A percentile compares a stretch with the other conserved stretches of the same genome.
Evolutionary conservation across 208 protist genomes (phyloP).

Genomic region (Leptomonas pyrrhocoris): DNA sequence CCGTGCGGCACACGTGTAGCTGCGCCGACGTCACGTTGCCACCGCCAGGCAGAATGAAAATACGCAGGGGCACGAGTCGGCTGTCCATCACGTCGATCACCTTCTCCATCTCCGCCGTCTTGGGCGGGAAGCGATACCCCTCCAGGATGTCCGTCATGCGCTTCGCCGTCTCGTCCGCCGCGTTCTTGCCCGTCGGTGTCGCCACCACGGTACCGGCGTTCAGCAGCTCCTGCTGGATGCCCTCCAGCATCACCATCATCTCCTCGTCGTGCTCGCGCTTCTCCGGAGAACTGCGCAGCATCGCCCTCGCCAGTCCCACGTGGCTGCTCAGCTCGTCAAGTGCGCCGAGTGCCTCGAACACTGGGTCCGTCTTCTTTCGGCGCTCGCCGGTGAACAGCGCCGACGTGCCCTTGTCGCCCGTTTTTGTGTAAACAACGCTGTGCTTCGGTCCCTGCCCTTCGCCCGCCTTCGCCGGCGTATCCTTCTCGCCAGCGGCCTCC

Average conservation of each 20-base stretch:
- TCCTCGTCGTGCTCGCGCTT: constrained; percentile 24
- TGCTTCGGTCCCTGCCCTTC: constrained; percentile 9
- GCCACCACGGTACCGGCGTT: constrained; percentile 72
- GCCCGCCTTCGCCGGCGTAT: not conserved
- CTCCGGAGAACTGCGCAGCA: constrained; percentile 26
- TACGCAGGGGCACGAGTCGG: constrained; percentile 44
- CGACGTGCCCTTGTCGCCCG: constrained; percentile 68
- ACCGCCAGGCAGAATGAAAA: constrained; percentile 75
- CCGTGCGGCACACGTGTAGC: constrained; percentile 73
- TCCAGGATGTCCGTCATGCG: constrained; percentile 26
- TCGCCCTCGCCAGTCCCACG: constrained; percentile 42
- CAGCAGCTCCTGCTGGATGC: constrained; percentile 64
- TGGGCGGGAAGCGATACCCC: constrained; percentile 26
- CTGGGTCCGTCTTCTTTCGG: constrained; percentile 50
- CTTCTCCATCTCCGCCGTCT: constrained; percentile 48
- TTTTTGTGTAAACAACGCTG: constrained; percentile 62
- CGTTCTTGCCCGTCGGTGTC: constrained; percentile 46
- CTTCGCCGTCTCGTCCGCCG: constrained; percentile 14
- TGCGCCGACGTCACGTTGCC: constrained; percentile 45
- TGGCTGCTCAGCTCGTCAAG: constrained; percentile 69
- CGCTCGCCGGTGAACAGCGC: constrained; percentile 63
- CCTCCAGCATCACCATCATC: constrained; percentile 38
- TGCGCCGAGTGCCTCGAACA: constrained; percentile 72
- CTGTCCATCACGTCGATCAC: constrained; percentile 71
- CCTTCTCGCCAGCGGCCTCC: not conserved